Evolutionary conservation across 177 flowering plant species (phyloP), one percentile per base, ranked within the genome.

Genomic region (Telopea speciosissima): DNA sequence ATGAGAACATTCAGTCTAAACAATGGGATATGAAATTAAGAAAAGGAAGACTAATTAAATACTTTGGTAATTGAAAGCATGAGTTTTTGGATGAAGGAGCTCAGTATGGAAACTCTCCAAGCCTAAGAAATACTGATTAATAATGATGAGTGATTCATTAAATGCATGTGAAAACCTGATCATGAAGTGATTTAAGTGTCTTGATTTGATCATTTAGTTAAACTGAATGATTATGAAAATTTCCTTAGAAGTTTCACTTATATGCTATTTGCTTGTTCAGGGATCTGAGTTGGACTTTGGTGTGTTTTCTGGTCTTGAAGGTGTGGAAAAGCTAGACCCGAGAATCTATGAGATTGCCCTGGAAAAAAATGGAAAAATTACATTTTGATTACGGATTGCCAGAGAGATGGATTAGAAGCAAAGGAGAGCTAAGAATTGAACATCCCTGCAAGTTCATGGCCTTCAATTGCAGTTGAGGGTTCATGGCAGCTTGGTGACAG

Each of bases 251-350:
- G 14, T 22, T 21, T 24, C 23, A 54, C 63, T 40, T 65, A 8
- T 40, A n/a, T 63, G 40, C 22, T 68, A 5, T 68, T 63, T 62
- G n/a, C 31, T 76, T 45, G 58, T 19, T 45, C 86, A 93, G 98
- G 98, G 91, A 67, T 79, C 89, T 0, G 97, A 93, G 70, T 96
- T 97, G 98, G 98, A 96, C 74, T 96, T 93, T 78, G 99, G 99
- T 56, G 96, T 96, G 13, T 96, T 96, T 78, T 96, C 99, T 44
- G 99, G 99, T 63, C 81, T 96, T n/a, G 99, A 93, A 82, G 98
- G 99, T 17, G 86, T 96, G 23, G 98, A 91, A 76, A 93, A 91
- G 76, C 97, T 97, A 11, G 77, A 91, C 76, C 93, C 95, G 3
- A 86, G 75, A 76, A 85, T 93, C 1, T 91, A 89, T 65, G 79